Evolutionary conservation across 352 stramenopile species (phyloP).

Genomic region (Phytophthora capsici): DNA sequence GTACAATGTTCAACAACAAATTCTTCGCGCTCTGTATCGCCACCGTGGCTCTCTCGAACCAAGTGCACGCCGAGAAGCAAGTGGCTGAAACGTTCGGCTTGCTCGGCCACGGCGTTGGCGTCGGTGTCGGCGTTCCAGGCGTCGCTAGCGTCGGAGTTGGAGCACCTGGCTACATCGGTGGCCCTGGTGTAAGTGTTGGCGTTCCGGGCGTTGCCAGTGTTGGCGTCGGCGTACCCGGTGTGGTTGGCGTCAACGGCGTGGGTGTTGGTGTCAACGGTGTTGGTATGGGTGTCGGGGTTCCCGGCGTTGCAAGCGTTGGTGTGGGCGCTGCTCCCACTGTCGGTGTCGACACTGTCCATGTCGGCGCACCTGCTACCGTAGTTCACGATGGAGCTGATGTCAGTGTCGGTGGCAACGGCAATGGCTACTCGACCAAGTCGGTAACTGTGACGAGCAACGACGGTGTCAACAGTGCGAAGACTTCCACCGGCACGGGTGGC

Average conservation of each 20-base stretch:
- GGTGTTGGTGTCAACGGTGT: background rate
- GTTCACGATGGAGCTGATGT: slow-evolving; percentile 9
- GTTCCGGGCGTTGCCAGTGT: background rate
- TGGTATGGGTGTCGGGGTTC: background rate
- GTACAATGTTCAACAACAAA: slow-evolving; percentile 6
- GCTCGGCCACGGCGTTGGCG: background rate
- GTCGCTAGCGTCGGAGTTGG: background rate
- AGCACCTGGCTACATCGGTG: background rate
- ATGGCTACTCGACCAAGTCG: slow-evolving; percentile 15
- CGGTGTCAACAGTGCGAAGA: background rate
- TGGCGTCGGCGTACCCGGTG: background rate
- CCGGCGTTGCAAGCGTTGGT: background rate
- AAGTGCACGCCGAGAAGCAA: background rate
- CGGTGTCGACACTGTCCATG: background rate
- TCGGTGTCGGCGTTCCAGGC: background rate
- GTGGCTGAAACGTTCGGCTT: slow-evolving; percentile 5
- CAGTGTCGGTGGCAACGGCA: background rate
- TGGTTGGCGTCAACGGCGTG: background rate
- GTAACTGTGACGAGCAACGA: slow-evolving; percentile 7
- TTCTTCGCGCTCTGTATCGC: background rate
- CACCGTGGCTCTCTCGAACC: background rate
- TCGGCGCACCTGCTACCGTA: background rate
- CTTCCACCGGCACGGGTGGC: slow-evolving; percentile 1
- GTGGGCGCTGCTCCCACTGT: background rate
- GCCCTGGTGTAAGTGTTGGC: background rate